Evolutionary conservation across 257 asterid species (phyloP), one percentile per base, ranked within the genome.

Genomic region (Schizonepeta tenuifolia): DNA sequence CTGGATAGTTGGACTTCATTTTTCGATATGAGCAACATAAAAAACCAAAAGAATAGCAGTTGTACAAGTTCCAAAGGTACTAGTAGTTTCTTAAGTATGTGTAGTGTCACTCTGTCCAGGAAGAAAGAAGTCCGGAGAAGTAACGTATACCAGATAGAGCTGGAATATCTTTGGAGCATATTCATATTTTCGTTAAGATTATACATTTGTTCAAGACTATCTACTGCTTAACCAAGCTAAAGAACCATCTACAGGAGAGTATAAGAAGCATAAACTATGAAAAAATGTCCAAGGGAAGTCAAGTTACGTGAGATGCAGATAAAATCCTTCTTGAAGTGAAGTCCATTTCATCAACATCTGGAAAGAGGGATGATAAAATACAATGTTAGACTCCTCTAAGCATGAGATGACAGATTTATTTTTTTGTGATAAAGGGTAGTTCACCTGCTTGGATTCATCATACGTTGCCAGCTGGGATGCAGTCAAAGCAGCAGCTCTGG

Each of bases 381-480:
- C 7, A 55, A 49, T 66, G n/a, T 49, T 41, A 64, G 58, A 40
- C 50, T 54, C 47, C 67, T 24, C 35, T n/a, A 60, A 65, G 71
- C 59, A 78, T 38, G 11, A 43, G 46, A 20, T 11, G 61, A 36
- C 31, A 24, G 22, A 35, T n/a, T 65, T 28, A 66, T 51, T 21
- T 22, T 22, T 21, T 54, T 15, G 49, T 50, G 65, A 64, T 33
- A 70, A 43, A 73, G 71, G 75, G 61, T 57, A 51, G 77, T 65
- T 21, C 75, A 92, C 97, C 93, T 65, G 93, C 84, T 93, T 93
- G 76, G 97, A 87, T 84, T 93, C 96, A 70, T 93, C 98, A 49
- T 91, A 93, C 13, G 97, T 89, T 53, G 89, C 96, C 70, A 93
- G 82, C 82, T 89, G 98, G 47, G 98, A 89, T 44, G 97, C 96